Conservation (phyloP, 139 green algal species). For the Eudorina sp. region DNA sequence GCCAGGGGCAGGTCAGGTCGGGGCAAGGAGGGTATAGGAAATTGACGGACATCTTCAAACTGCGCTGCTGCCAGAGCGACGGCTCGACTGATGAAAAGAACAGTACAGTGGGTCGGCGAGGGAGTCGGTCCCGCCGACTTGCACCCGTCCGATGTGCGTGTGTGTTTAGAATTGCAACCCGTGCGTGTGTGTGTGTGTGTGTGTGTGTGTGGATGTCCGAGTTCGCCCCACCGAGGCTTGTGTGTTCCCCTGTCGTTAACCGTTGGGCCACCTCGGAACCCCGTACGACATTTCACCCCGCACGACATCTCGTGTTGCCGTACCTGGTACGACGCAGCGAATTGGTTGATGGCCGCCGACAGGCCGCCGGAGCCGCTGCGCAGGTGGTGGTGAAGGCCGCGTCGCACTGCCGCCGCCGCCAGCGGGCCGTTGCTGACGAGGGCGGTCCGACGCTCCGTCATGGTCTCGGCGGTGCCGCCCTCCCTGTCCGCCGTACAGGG, state of each 20-base stretch:
- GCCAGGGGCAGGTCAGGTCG: no score
- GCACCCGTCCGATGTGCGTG: not conserved
- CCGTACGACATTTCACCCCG: not conserved
- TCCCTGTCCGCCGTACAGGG: no score
- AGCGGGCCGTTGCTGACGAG: conserved; percentile 25
- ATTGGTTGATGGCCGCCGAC: not conserved
- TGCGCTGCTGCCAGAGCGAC: no score
- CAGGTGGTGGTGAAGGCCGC: not conserved
- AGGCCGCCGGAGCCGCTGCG: not conserved
- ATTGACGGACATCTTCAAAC: no score
- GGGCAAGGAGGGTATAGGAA: not conserved
- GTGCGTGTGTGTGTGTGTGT: no score
- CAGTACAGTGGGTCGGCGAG: not conserved
- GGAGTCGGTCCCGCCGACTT: not conserved
- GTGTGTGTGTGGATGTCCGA: no score
- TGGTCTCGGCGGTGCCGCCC: conserved; percentile 9
- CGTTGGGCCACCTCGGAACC: not conserved
- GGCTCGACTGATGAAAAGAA: no score
- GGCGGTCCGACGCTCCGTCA: not conserved
- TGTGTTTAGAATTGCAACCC: not conserved
- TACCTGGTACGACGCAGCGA: conserved; percentile 6
- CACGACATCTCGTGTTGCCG: not conserved
- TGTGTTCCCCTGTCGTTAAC: not conserved
- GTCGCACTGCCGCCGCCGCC: conserved; percentile 12
- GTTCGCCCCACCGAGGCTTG: not conserved